Conservation (phyloP, 1,284 basidiomycete genomes). For the Neonothopanus nambi region DNA sequence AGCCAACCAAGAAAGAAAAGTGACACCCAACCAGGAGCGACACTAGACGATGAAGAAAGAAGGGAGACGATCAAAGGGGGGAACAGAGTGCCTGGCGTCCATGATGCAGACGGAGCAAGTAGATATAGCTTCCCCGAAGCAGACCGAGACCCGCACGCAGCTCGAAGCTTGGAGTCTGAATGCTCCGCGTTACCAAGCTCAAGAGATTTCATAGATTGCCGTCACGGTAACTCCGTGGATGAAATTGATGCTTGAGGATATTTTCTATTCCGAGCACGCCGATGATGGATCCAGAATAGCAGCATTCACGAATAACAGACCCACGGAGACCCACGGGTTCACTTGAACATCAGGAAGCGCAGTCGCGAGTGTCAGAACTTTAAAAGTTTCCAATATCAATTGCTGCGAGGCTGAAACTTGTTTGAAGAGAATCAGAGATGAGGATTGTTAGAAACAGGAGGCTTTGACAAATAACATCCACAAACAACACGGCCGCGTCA, state of each 20-base stretch:
- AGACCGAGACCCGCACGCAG: no score
- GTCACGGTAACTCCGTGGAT: no score
- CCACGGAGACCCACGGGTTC: no score
- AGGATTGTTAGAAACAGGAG: slow-evolving; percentile 9
- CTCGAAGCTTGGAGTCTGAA: no score
- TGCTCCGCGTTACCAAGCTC: no score
- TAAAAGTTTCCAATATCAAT: no score
- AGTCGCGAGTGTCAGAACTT: no score
- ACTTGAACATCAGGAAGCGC: no score
- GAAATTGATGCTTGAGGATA: no score
- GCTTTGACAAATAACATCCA: slow-evolving; percentile 33
- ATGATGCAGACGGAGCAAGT: background rate
- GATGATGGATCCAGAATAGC: background rate
- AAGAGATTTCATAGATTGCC: no score
- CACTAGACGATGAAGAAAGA: background rate
- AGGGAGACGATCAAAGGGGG: background rate
- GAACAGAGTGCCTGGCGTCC: slow-evolving; percentile 2
- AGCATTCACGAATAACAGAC: slow-evolving; percentile 11
- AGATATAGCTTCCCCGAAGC: background rate
- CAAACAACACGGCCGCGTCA: slow-evolving; percentile 57
- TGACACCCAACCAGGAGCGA: slow-evolving; percentile 13
- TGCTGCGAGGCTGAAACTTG: no score
- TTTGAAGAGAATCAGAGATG: no score
- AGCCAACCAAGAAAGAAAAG: slow-evolving; percentile 9
- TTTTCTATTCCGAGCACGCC: background rate